These are phyloP conservation scores for Chrysophaeum taylorii DNA, from an alignment of 352 stramenopile species.

Conservation along the genomic window DNA sequence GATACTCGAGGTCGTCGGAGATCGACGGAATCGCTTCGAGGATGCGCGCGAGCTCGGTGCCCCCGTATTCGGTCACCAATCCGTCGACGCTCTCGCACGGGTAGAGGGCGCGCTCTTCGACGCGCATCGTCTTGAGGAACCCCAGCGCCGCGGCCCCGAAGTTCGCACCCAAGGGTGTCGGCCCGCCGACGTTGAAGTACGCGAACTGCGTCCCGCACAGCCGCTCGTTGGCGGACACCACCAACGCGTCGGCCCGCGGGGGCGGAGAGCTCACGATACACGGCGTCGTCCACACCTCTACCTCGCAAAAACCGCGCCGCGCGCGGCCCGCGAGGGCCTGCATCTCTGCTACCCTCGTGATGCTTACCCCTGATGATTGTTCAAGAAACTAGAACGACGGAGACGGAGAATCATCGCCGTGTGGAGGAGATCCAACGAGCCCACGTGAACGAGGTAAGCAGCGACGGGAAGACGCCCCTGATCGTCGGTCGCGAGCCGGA, in stretches of 20 bases:
- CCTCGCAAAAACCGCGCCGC: no score
- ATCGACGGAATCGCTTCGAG: neutral
- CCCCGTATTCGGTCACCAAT: constrained; percentile 15
- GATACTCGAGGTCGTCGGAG: neutral
- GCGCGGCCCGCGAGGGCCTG: no score
- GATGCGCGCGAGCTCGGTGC: neutral
- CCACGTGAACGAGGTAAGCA: no score
- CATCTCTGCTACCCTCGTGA: no score
- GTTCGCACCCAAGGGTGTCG: neutral
- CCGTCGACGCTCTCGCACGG: constrained; percentile 16
- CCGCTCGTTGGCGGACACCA: constrained; percentile 15
- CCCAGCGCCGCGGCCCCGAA: constrained; percentile 2
- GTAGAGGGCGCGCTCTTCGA: neutral
- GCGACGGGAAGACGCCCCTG: no score
- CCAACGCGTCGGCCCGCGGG: neutral
- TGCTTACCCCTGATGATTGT: no score
- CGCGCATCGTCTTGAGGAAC: neutral
- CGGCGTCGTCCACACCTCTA: constrained; percentile 15
- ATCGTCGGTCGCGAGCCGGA: no score
- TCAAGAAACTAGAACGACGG: no score
- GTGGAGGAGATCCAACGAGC: no score
- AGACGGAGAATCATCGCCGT: no score
- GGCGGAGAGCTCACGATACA: constrained; percentile 15
- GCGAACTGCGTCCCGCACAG: constrained; percentile 19
- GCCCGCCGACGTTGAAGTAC: constrained; percentile 13